A percentile compares a stretch with the other conserved stretches of the same genome.
phyloP scores from a whole-genome alignment of 805 yeast genomes.

The Nakazawaea peltata region DNA sequence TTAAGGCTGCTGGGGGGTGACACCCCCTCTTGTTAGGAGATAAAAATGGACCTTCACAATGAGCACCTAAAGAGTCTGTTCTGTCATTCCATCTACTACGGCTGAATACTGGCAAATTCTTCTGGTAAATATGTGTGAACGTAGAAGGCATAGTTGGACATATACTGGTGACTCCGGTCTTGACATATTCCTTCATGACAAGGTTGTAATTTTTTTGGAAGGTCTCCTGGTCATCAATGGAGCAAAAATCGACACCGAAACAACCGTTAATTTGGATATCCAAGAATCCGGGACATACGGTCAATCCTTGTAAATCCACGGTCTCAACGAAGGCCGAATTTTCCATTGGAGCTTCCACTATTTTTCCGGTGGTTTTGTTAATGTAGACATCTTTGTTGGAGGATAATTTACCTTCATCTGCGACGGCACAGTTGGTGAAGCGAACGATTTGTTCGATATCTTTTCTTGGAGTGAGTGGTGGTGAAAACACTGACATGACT shows the following conservation, averaged over 20 bases:
- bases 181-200: slow-evolving; percentile 36
- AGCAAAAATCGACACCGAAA: slow-evolving; percentile 46
- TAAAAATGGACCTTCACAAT: slow-evolving; percentile 52
- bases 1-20: slow-evolving; percentile 38
- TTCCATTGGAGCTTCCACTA: slow-evolving; percentile 22
- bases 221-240: slow-evolving; percentile 21
- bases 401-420: slow-evolving; percentile 31
- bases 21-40: slow-evolving; percentile 41
- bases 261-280: slow-evolving; percentile 54
- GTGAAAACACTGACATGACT: slow-evolving; percentile 1
- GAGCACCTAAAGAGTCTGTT: slow-evolving; percentile 48
- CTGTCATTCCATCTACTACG: slow-evolving; percentile 23
- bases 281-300: slow-evolving; percentile 46
- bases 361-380: slow-evolving; percentile 32
- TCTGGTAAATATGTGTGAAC: slow-evolving; percentile 38
- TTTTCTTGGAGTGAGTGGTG: slow-evolving; percentile 7
- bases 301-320: slow-evolving; percentile 38
- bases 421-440: slow-evolving; percentile 34
- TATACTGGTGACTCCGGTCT: slow-evolving; percentile 45
- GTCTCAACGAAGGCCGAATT: slow-evolving; percentile 13
- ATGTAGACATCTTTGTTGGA: slow-evolving; percentile 33
- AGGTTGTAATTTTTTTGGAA: slow-evolving; percentile 31
- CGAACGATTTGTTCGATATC: slow-evolving; percentile 11
- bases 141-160: slow-evolving; percentile 53
- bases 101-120: slow-evolving; percentile 35